Evolutionary conservation across 768 basidiomycete species (phyloP).

Genomic region (Coprinellus micaceus): DNA sequence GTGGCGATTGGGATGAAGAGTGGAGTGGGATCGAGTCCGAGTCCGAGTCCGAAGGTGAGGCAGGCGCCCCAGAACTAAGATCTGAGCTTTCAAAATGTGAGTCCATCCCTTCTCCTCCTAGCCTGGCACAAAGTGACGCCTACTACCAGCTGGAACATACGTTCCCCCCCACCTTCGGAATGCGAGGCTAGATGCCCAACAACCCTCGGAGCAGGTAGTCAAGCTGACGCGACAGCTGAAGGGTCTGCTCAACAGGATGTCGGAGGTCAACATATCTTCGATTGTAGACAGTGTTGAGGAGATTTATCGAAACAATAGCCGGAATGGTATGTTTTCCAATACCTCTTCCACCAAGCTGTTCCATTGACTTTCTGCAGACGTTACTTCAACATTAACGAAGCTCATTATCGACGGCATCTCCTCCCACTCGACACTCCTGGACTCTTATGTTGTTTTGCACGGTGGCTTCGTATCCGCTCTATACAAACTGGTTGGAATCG

Average conservation of each 20-base stretch:
- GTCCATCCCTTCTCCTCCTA: not conserved
- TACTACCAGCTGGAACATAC: constrained; percentile 46
- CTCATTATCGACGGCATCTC: constrained; percentile 79
- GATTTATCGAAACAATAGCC: constrained; percentile 68
- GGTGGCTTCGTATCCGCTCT: constrained; percentile 81
- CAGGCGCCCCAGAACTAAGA: not conserved
- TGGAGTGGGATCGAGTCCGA: constrained; percentile 12
- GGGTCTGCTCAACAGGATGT: constrained; percentile 87
- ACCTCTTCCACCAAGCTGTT: not conserved
- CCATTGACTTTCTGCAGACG: constrained; percentile 48
- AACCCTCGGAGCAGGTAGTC: constrained; percentile 35
- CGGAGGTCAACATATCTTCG: constrained; percentile 80
- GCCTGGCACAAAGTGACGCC: too few relatives aligned
- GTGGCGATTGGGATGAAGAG: constrained; percentile 6
- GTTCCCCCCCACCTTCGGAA: constrained; percentile 79
- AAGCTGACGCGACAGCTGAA: constrained; percentile 77
- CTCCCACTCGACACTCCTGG: constrained; percentile 74
- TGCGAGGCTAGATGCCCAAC: constrained; percentile 19
- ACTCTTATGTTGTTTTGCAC: constrained; percentile 86
- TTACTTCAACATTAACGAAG: constrained; percentile 72
- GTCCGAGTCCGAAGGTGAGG: constrained; percentile 13
- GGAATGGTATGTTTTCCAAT: constrained; percentile 57
- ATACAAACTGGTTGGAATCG: constrained; percentile 77
- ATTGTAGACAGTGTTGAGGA: constrained; percentile 74
- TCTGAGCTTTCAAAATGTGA: constrained; percentile 14